phyloP scores from a whole-genome alignment of 306 rosid species.

The Lathyrus oleraceus region DNA sequence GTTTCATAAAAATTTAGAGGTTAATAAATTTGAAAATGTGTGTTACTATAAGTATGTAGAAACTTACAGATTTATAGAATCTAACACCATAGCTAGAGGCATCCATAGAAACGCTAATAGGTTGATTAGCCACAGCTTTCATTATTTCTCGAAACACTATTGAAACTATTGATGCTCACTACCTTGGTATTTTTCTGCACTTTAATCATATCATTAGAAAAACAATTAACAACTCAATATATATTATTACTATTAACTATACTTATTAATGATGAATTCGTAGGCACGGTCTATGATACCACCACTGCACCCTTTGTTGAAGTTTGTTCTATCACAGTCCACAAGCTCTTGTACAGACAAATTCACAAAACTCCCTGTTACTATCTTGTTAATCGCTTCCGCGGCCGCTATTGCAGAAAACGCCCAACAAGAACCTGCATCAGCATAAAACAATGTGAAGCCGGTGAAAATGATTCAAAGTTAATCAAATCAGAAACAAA shows the following conservation, averaged over 20 bases:
- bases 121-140: conserved; percentile 56
- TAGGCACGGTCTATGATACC: conserved; percentile 88
- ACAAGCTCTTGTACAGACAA: conserved; percentile 91
- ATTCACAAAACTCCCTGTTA: conserved; percentile 62
- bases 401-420: conserved; percentile 79
- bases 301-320: conserved; percentile 76
- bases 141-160: conserved; percentile 61
- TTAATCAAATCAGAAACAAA: not conserved
- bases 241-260: no score
- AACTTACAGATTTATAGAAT: conserved; percentile 51
- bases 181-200: conserved; percentile 61
- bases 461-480: no score
- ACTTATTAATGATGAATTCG: conserved; percentile 56
- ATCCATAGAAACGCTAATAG: conserved; percentile 49
- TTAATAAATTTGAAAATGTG: not conserved
- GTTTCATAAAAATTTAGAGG: no score
- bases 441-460: not conserved
- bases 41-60: no score
- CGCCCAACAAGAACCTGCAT: conserved; percentile 92
- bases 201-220: conserved; percentile 7
- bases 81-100: conserved; percentile 64
- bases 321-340: conserved; percentile 60
- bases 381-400: conserved; percentile 83
- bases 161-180: conserved; percentile 72
- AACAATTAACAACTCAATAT: not conserved